Evolutionary conservation across 2,329 filamentous ascomycete species (phyloP), one percentile per base, ranked within the genome.

Genomic region (Diaporthe ampelina): DNA sequence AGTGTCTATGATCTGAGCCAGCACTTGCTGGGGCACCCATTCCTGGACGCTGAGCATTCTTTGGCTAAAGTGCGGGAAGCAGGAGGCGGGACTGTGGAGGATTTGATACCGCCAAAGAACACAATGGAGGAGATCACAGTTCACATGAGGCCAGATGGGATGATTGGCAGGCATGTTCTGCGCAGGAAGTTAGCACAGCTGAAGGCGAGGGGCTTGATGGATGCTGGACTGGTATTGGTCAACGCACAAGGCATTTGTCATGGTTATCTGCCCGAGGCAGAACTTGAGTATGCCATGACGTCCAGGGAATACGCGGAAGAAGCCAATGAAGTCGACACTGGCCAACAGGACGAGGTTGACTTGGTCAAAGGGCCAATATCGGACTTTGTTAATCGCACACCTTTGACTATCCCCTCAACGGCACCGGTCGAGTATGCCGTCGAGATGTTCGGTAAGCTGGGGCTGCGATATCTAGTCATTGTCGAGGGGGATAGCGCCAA

Each of bases 1-100:
- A 82, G 88, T 29, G 88, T 91, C 0, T 91, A 91, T 77, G 89
- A 91, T 77, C 83, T 91, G 10, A 88, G 89, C n/a, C 89, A 91
- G 79, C 86, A 85, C 4, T 85, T 91, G 4, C 84, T 91, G 0
- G 89, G 89, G 0, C 88, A 91, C 77, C 89, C 89, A 1, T 91
- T 91, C 77, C 81, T 91, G 11, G 89, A 91, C 74, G 77, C 84
- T 0, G 88, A 91, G 63, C 82, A 85, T 73, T 85, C 86, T 1
- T 80, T 89, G 24, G 78, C 78, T 0, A 81, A 70, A 48, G 71
- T 80, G 19, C 69, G 73, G 24, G 70, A 68, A 21, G 84, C 24
- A 71, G 82, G 15, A 74, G 78, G 26, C 19, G 76, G 76, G 0
- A 80, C 83, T 0, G 86, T 87, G 0, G 83, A 85, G 68, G 84